phyloP scores from a whole-genome alignment of 2,329 filamentous ascomycete species.

The Ophiostoma piceae region DNA sequence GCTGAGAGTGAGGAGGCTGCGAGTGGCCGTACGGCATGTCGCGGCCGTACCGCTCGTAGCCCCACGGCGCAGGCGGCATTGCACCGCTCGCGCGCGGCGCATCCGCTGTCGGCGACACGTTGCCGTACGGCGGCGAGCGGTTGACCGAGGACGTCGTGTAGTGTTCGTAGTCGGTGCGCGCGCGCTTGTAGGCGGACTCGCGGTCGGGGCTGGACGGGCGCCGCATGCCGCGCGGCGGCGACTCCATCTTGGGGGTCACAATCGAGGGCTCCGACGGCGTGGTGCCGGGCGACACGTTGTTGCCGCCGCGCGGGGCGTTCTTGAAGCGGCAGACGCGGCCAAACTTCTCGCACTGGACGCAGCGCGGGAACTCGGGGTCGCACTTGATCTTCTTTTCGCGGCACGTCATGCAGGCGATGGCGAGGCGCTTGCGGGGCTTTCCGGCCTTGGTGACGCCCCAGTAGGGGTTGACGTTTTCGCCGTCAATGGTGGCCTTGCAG shows the following conservation, averaged over 20 bases:
- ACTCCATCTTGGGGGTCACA: slow-evolving; percentile 35
- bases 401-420: slow-evolving; percentile 88
- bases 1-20: slow-evolving; percentile 9
- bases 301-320: slow-evolving; percentile 63
- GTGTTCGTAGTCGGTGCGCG: slow-evolving; percentile 45
- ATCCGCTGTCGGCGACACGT: slow-evolving; percentile 23
- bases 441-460: slow-evolving; percentile 94
- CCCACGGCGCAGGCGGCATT: slow-evolving; percentile 27
- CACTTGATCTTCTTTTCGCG: slow-evolving; percentile 98
- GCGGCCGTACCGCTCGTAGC: neutral
- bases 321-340: slow-evolving; percentile 79
- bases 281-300: slow-evolving; percentile 52
- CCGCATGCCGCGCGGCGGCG: slow-evolving; percentile 29
- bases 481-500: slow-evolving; percentile 78
- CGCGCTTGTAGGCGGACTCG: slow-evolving; percentile 42
- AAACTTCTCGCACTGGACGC: slow-evolving; percentile 88
- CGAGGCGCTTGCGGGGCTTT: slow-evolving; percentile 83
- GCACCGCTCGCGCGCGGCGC: slow-evolving; percentile 17
- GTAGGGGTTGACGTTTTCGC: slow-evolving; percentile 79
- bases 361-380: slow-evolving; percentile 80
- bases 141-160: slow-evolving; percentile 34
- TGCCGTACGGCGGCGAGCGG: slow-evolving; percentile 25
- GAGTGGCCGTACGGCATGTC: neutral
- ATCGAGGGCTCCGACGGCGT: slow-evolving; percentile 43
- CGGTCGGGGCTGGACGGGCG: slow-evolving; percentile 33